A percentile compares a stretch with the other conserved stretches of the same genome.
phyloP scores from a whole-genome alignment of 2,329 filamentous ascomycete genomes.

The Emergomyces africanus region DNA sequence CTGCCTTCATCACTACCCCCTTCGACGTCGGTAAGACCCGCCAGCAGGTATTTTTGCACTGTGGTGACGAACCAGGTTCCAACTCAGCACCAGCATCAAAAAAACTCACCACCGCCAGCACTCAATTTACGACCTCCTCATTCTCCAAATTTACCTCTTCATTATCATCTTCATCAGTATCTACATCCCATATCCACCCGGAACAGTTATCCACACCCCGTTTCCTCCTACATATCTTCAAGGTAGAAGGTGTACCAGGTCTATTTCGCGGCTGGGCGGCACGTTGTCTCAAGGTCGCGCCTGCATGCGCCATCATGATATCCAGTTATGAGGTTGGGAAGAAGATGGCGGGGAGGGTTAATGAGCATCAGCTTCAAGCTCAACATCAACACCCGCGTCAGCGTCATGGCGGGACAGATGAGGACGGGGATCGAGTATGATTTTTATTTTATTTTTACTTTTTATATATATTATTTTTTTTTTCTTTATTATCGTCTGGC shows the following conservation, averaged over 20 bases:
- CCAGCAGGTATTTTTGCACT: constrained; percentile 67
- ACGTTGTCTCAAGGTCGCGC: constrained; percentile 83
- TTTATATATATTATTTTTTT: not conserved
- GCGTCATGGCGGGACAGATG: not conserved
- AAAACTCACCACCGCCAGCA: constrained; percentile 2
- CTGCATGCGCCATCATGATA: constrained; percentile 98
- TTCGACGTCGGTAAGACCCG: constrained; percentile 97
- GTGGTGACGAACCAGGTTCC: constrained; percentile 25
- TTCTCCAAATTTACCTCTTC: constrained; percentile 2
- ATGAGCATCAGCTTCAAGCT: constrained; percentile 35
- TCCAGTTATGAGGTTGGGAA: constrained; percentile 96
- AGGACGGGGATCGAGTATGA: not conserved
- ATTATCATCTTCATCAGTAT: not conserved
- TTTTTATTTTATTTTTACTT: not conserved
- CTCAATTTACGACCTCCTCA: constrained; percentile 7
- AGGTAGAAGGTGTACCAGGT: constrained; percentile 65
- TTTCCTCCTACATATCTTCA: constrained; percentile 84
- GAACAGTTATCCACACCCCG: constrained; percentile 68
- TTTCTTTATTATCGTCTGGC: not conserved
- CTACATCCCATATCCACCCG: constrained; percentile 31
- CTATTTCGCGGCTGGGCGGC: constrained; percentile 89
- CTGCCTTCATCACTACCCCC: constrained; percentile 80
- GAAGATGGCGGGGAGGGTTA: constrained; percentile 65
- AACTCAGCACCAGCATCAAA: constrained; percentile 8
- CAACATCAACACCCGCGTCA: not conserved